Evolutionary conservation across 2,329 filamentous ascomycete species (phyloP).

Genomic region (Aspergillus brunneoviolaceus): DNA sequence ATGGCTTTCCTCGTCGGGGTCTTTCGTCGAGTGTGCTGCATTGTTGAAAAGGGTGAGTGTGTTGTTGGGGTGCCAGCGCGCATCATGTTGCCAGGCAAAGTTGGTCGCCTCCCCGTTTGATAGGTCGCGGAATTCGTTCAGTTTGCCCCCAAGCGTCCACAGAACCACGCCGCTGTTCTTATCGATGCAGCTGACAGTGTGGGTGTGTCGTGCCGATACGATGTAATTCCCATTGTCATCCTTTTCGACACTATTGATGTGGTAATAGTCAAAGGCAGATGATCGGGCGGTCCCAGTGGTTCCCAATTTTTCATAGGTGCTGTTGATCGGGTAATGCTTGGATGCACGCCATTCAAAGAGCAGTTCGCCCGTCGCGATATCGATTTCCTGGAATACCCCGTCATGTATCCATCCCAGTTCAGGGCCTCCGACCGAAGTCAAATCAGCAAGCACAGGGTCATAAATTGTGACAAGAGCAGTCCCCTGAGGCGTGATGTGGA

Average conservation of each 20-base stretch:
- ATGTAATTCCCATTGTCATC: constrained; percentile 53
- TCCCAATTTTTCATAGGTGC: constrained; percentile 17
- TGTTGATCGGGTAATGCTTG: constrained; percentile 30
- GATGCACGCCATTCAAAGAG: constrained; percentile 40
- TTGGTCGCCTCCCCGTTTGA: constrained; percentile 42
- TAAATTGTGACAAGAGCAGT: constrained; percentile 34
- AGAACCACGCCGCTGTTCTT: constrained; percentile 49
- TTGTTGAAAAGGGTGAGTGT: constrained; percentile 44
- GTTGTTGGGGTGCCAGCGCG: constrained; percentile 34
- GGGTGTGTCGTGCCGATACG: constrained; percentile 53
- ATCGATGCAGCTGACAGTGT: constrained; percentile 50
- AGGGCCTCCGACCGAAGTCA: constrained; percentile 27
- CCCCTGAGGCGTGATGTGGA: constrained; percentile 30
- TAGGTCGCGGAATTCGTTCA: constrained; percentile 47
- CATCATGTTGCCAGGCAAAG: constrained; percentile 53
- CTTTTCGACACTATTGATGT: constrained; percentile 59
- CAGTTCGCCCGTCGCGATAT: constrained; percentile 36
- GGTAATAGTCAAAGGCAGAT: constrained; percentile 55
- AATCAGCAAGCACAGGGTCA: constrained; percentile 29
- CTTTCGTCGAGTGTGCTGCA: constrained; percentile 22
- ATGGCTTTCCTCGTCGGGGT: constrained; percentile 35
- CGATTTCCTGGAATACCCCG: constrained; percentile 33
- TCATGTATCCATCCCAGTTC: constrained; percentile 34
- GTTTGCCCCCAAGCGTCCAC: constrained; percentile 55
- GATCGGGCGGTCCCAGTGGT: constrained; percentile 12